These are phyloP conservation scores for Sutorius eximius DNA, from an alignment of 1,284 basidiomycete species.

Conservation along the genomic window DNA sequence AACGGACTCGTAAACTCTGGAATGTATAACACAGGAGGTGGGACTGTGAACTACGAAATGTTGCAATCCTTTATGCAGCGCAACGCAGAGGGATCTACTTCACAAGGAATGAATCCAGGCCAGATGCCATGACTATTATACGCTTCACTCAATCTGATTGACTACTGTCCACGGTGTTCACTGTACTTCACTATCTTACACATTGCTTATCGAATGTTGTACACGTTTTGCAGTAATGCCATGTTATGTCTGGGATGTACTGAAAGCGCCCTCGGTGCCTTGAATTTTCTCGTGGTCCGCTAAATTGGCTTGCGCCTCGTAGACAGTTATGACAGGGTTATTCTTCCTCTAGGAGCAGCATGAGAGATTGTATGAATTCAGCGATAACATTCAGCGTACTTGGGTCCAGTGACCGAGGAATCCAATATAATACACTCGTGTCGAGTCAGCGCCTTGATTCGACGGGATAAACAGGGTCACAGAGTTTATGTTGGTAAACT, in stretches of 20 bases:
- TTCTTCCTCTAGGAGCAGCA: conserved; percentile 52
- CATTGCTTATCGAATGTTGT: conserved; percentile 8
- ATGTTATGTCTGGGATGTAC: conserved; percentile 35
- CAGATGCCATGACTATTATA: conserved; percentile 4
- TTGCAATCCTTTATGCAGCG: conserved; percentile 64
- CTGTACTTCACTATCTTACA: conserved; percentile 20
- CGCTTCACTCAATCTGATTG: not conserved
- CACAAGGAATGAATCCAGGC: conserved; percentile 21
- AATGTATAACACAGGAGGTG: conserved; percentile 19
- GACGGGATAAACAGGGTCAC: conserved; percentile 74
- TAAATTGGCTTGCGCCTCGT: conserved; percentile 75
- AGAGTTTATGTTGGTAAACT: conserved; percentile 73
- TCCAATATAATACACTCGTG: conserved; percentile 72
- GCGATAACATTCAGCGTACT: conserved; percentile 41
- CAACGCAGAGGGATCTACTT: conserved; percentile 40
- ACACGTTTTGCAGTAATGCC: conserved; percentile 4
- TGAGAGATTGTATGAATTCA: not conserved
- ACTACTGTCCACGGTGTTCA: not conserved
- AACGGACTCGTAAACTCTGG: conserved; percentile 7
- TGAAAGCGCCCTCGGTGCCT: conserved; percentile 62
- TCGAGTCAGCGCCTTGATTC: conserved; percentile 70
- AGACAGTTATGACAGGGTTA: conserved; percentile 72
- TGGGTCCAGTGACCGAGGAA: conserved; percentile 79
- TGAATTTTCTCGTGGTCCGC: conserved; percentile 81
- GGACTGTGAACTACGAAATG: conserved; percentile 52